Evolutionary conservation across 2,329 filamentous ascomycete genomes (phyloP), one percentile per base, ranked within the genome.

Genomic region (Fusarium sp.): DNA sequence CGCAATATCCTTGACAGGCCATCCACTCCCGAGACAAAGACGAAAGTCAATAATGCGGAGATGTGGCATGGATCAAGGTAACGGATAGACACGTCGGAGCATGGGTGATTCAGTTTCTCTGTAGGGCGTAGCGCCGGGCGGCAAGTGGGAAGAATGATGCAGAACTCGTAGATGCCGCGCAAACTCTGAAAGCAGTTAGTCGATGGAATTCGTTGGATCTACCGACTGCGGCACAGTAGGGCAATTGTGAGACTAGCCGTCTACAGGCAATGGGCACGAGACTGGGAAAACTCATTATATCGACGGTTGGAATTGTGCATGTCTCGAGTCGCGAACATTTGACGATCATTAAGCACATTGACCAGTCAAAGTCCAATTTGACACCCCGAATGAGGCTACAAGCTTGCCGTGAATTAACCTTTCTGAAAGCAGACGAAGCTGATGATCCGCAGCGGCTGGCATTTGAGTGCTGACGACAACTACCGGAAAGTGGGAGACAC

Each of bases 401-500:
- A 31, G 28, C 28, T 31, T 31, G 28, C 28, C 28, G 28, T 31
- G 4, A 13, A 13, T 31, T 31, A 31, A 10, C 9, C 28, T 31
- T 31, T 31, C 28, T 31, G 28, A 20, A 38, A 13, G n/a, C 24
- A n/a, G n/a, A 20, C 7, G n/a, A 8, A 6, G 7, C 24, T 10
- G n/a, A 38, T 36, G 14, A 33, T 38, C 22, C 4, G n/a, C 13
- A 17, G 22, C 36, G 34, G 24, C 43, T 22, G 8, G 20, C 44
- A 28, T 24, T 42, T 26, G 34, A 31, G 7, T 40, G 57, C 42
- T 60, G 57, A 57, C 57, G 57, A 58, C 51, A 57, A 48, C 52
- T 49, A 42, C 36, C 51, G 57, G 52, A 9, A 60, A 42, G 57
- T 60, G 57, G 57, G 52, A 33, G 40, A 42, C 34, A 14, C 40